phyloP scores from a whole-genome alignment of 768 basidiomycete species.

The Trametes gibbosa region DNA sequence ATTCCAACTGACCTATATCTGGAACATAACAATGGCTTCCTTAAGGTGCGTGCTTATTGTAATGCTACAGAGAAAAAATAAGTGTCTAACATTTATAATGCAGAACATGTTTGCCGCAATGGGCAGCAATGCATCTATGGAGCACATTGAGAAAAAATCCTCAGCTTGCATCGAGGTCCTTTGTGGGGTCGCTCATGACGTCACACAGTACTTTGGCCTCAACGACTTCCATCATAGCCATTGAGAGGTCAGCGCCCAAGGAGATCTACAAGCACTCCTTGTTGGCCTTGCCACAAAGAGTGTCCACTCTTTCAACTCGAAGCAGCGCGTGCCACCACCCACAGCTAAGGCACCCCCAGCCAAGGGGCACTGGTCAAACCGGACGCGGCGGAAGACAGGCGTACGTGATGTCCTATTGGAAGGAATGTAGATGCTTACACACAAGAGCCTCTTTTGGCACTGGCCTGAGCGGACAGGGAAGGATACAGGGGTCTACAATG shows the following conservation, averaged over 20 bases:
- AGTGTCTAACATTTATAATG: too few relatives aligned
- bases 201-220: background rate
- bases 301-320: background rate
- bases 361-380: background rate
- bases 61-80: too few relatives aligned
- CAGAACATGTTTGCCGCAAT: background rate
- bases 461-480: background rate
- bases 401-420: background rate
- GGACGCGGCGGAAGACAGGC: background rate
- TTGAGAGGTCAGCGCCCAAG: background rate
- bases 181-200: background rate
- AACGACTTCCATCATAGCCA: background rate
- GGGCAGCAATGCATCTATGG: background rate
- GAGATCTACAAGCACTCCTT: background rate
- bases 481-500: background rate
- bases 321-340: background rate
- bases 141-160: background rate
- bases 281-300: background rate
- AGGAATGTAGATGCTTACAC: background rate
- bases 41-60: background rate
- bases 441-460: background rate
- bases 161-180: background rate
- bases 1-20: background rate
- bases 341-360: background rate
- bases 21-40: background rate